A percentile compares a stretch with the other conserved stretches of the same genome.
Evolutionary conservation across 306 rosid species (phyloP).

Genomic region (Begonia fuchsioides): DNA sequence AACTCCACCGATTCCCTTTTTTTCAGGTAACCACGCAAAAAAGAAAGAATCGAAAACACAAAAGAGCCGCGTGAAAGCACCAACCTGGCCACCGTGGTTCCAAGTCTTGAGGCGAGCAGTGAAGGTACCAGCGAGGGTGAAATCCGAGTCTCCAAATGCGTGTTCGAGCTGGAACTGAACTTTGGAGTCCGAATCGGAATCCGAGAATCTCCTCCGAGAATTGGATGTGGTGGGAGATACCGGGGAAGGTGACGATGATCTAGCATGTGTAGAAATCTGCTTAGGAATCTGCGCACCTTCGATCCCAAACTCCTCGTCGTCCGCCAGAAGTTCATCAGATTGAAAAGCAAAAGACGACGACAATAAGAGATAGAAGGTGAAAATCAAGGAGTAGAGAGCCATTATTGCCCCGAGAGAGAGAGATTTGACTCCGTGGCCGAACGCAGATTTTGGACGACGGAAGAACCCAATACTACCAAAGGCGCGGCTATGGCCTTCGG

Average conservation of each 20-base stretch:
- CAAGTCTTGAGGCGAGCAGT: conserved; percentile 88
- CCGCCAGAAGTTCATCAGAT: conserved; percentile 84
- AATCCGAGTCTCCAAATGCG: conserved; percentile 80
- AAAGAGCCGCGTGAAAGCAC: neutral
- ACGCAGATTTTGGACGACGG: too few species aligned
- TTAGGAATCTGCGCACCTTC: conserved; percentile 35
- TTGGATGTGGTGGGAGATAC: conserved; percentile 12
- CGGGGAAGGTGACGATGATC: conserved; percentile 15
- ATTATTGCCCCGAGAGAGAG: neutral
- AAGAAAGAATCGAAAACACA: neutral
- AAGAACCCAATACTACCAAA: too few species aligned
- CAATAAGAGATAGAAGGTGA: conserved; percentile 19
- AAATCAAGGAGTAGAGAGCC: conserved; percentile 9
- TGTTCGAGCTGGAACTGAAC: conserved; percentile 76
- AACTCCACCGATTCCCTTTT: too few species aligned
- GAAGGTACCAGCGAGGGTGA: conserved; percentile 66
- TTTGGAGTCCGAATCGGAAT: conserved; percentile 73
- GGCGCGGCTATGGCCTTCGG: too few species aligned
- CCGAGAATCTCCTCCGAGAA: conserved; percentile 53
- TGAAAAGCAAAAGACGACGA: conserved; percentile 41
- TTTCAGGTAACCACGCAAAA: too few species aligned
- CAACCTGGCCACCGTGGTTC: conserved; percentile 84
- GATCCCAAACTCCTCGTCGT: conserved; percentile 80
- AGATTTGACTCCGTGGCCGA: neutral
- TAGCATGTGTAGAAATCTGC: conserved; percentile 18